phyloP scores from a whole-genome alignment of 257 asterid species.

The Plectranthus barbatus region DNA sequence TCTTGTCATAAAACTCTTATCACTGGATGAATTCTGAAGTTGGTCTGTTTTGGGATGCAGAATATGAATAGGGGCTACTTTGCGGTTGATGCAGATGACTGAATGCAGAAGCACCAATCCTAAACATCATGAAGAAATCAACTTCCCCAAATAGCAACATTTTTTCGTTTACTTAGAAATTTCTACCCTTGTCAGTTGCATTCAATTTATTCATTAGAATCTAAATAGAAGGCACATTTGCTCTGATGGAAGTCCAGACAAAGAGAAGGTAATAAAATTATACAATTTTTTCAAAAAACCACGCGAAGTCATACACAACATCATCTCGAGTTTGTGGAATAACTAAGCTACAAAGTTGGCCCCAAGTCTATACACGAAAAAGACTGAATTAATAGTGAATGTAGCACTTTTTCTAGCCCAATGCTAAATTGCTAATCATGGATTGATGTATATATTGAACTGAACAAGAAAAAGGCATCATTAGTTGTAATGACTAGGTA shows the following conservation, averaged over 20 bases:
- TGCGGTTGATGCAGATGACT: conserved; percentile 39
- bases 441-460: not conserved
- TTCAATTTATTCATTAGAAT: not conserved
- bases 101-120: too few species aligned
- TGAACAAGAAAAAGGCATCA: not conserved
- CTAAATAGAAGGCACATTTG: not conserved
- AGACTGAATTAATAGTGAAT: not conserved
- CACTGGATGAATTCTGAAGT: too few species aligned
- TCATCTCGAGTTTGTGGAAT: too few species aligned
- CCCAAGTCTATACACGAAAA: not conserved
- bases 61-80: conserved; percentile 58
- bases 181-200: not conserved
- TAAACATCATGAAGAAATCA: too few species aligned
- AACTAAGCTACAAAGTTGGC: not conserved
- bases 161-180: too few species aligned
- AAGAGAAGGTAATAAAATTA: too few species aligned
- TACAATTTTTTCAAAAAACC: not conserved
- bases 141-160: too few species aligned
- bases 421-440: not conserved
- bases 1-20: too few species aligned
- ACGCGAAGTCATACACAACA: not conserved
- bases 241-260: too few species aligned
- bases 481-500: conserved; percentile 37
- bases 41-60: conserved; percentile 27
- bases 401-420: not conserved